phyloP scores from a whole-genome alignment of 2,329 filamentous ascomycete genomes.

The Dactylonectria estremocensis region DNA sequence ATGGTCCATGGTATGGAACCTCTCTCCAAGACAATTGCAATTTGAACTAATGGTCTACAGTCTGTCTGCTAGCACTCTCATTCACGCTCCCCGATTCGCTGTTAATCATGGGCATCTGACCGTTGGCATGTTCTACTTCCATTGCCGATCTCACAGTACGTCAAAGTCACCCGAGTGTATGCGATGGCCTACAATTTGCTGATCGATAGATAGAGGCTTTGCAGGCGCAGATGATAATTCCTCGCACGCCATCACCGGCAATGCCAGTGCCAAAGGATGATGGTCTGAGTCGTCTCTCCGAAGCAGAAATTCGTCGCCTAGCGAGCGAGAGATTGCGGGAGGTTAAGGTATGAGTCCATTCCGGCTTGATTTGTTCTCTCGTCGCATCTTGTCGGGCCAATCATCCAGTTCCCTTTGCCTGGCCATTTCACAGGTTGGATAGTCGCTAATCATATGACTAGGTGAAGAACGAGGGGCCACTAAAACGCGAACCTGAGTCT shows the following conservation, averaged over 20 bases:
- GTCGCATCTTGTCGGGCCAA: too few relatives aligned
- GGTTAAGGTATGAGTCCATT: conserved; percentile 25
- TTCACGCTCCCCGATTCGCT: too few relatives aligned
- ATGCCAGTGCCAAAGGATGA: neutral
- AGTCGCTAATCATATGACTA: neutral
- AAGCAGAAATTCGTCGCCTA: conserved; percentile 38
- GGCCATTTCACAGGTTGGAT: neutral
- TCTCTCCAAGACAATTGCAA: neutral
- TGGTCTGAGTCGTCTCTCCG: conserved; percentile 23
- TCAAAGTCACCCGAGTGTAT: too few relatives aligned
- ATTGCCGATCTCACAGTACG: conserved; percentile 44
- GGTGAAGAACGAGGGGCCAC: conserved; percentile 9
- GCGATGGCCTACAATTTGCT: neutral
- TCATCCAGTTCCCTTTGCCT: too few relatives aligned
- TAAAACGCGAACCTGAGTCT: conserved; percentile 33
- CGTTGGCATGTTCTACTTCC: conserved; percentile 34
- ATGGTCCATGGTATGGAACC: conserved; percentile 38
- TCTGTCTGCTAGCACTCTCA: neutral
- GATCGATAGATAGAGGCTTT: conserved; percentile 36
- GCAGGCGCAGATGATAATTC: conserved; percentile 43
- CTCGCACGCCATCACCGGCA: conserved; percentile 31
- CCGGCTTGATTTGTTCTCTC: neutral
- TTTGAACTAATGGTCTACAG: conserved; percentile 1
- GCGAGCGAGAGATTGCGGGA: conserved; percentile 39
- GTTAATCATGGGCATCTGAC: accelerated